Conservation (phyloP, 495 filamentous ascomycete species). For the Neurospora sp. region DNA sequence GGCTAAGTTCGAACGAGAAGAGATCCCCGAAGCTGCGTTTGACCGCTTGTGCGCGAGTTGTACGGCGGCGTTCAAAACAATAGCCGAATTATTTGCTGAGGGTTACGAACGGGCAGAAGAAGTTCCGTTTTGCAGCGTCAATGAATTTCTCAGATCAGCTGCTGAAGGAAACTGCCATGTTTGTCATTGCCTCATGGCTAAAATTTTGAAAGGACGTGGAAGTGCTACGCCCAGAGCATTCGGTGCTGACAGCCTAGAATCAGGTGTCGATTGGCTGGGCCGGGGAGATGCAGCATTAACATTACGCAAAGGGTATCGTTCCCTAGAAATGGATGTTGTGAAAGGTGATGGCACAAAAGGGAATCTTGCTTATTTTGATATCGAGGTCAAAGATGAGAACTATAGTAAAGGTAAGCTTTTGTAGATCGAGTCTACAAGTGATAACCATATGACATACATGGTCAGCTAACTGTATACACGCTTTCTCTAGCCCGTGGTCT, state of each 20-base stretch:
- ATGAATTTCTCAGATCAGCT: neutral
- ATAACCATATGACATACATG: neutral
- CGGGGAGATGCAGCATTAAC: too few relatives aligned
- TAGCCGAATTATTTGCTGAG: neutral
- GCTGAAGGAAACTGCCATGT: neutral
- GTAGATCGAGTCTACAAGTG: neutral
- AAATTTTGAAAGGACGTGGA: too few relatives aligned
- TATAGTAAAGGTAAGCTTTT: neutral
- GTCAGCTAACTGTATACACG: neutral
- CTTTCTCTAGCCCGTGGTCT: neutral
- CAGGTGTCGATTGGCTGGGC: too few relatives aligned
- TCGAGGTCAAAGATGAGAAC: neutral
- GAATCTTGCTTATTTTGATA: too few relatives aligned
- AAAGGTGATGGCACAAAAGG: too few relatives aligned
- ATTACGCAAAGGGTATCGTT: too few relatives aligned
- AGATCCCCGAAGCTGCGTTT: neutral
- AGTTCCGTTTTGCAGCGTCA: neutral
- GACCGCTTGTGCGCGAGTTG: neutral
- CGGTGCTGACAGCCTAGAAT: too few relatives aligned
- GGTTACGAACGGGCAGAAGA: neutral
- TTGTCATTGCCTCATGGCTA: neutral
- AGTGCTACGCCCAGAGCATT: too few relatives aligned
- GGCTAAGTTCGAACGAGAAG: neutral
- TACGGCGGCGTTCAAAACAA: neutral
- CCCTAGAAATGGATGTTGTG: too few relatives aligned